A percentile compares a stretch with the other conserved stretches of the same genome.
These are phyloP conservation scores for Neurospora sp. DNA, from an alignment of 495 filamentous ascomycete genomes.

Conservation along the genomic window DNA sequence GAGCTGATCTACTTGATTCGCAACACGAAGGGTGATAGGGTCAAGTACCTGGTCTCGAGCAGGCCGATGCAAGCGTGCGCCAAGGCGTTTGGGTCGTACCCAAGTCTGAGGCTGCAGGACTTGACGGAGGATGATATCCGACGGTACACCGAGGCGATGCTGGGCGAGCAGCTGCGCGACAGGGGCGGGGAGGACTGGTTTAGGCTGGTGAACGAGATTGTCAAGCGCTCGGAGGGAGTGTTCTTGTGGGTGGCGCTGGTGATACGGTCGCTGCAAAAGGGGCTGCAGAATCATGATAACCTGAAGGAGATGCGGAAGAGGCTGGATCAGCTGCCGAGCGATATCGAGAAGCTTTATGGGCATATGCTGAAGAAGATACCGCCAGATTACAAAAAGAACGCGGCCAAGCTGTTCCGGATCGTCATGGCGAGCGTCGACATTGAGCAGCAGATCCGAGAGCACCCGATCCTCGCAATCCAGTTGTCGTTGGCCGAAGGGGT, in stretches of 20 bases:
- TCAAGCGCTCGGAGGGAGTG: not conserved
- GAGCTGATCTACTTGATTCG: slow-evolving; percentile 9
- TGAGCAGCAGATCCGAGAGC: not conserved
- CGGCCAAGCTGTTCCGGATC: not conserved
- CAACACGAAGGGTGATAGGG: not conserved
- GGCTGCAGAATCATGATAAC: not conserved
- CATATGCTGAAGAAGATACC: not conserved
- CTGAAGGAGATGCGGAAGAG: not conserved
- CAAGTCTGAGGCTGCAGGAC: not conserved
- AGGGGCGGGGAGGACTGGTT: not conserved
- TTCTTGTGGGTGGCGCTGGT: not conserved
- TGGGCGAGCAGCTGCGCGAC: not conserved
- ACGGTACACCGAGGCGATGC: not conserved
- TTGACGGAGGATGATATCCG: not conserved
- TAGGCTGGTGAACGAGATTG: not conserved
- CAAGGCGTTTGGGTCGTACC: not conserved
- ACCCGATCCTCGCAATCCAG: not conserved
- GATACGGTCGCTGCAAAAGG: not conserved
- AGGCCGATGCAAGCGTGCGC: not conserved
- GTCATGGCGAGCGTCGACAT: not conserved
- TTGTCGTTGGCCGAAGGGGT: not conserved
- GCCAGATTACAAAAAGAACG: not conserved
- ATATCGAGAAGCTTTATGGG: not conserved
- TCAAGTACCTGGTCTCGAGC: not conserved
- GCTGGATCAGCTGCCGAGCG: not conserved